A percentile compares a stretch with the other conserved stretches of the same genome.
Conservation (phyloP, 495 filamentous ascomycete species). For the Hypoxylon trugodes region DNA sequence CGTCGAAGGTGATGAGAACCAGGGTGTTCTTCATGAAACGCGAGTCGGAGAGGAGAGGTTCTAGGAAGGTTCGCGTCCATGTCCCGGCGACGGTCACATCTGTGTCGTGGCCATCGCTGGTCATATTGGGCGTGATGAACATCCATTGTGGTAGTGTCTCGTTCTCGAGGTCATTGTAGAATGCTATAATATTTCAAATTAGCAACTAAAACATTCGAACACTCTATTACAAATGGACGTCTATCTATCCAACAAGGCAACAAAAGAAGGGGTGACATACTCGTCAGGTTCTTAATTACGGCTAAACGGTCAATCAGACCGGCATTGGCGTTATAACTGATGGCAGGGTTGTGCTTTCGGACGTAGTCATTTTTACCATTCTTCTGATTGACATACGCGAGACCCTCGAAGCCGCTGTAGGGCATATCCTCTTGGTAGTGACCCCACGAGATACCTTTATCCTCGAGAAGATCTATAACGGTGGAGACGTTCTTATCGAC, state of each 20-base stretch:
- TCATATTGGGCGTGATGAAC: slow-evolving; percentile 81
- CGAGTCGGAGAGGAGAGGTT: slow-evolving; percentile 67
- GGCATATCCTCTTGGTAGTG: slow-evolving; percentile 76
- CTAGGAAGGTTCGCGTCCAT: slow-evolving; percentile 67
- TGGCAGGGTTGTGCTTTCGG: slow-evolving; percentile 78
- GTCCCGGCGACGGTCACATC: slow-evolving; percentile 66
- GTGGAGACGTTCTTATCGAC: slow-evolving; percentile 71
- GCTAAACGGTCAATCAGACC: slow-evolving; percentile 61
- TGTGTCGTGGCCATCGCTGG: slow-evolving; percentile 71
- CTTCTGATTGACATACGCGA: slow-evolving; percentile 60
- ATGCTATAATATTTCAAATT: slow-evolving; percentile 39
- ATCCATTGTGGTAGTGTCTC: slow-evolving; percentile 73
- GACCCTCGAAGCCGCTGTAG: slow-evolving; percentile 70
- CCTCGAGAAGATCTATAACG: slow-evolving; percentile 74
- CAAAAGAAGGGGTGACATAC: slow-evolving; percentile 19
- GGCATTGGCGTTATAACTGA: slow-evolving; percentile 67
- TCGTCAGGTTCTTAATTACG: slow-evolving; percentile 72
- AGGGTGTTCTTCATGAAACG: slow-evolving; percentile 76
- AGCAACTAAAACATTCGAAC: background rate
- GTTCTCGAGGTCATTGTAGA: slow-evolving; percentile 65
- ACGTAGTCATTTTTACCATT: slow-evolving; percentile 70
- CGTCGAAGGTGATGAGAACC: slow-evolving; percentile 74
- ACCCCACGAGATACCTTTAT: slow-evolving; percentile 71
- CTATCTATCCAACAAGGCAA: background rate
- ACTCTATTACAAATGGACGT: background rate